phyloP scores from a whole-genome alignment of 2,329 filamentous ascomycete genomes.

The Alternaria panax region DNA sequence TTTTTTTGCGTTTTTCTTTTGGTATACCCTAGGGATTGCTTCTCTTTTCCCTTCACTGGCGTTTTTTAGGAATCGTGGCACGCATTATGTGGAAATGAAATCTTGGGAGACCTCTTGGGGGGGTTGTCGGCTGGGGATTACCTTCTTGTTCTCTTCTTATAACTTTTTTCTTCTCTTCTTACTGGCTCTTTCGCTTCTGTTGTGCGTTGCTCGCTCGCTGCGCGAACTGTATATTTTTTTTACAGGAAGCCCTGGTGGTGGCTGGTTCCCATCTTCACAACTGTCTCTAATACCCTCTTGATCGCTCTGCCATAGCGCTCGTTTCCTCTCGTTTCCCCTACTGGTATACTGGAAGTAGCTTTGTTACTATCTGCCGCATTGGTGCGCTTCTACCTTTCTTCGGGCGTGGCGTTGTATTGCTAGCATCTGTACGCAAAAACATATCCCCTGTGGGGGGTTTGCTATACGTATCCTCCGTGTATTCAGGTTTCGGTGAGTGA shows the following conservation, averaged over 20 bases:
- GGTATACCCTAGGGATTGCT: slow-evolving; percentile 12
- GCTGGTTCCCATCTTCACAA: slow-evolving; percentile 1
- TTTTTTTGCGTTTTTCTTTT: slow-evolving; percentile 10
- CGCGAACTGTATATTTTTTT: not conserved
- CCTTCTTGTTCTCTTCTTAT: not conserved
- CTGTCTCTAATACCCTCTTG: slow-evolving; percentile 4
- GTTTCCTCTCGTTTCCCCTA: not conserved
- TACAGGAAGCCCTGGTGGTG: not conserved
- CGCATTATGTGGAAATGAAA: slow-evolving; percentile 4
- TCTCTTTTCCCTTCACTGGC: not conserved
- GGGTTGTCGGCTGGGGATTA: not conserved
- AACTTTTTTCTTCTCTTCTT: not conserved
- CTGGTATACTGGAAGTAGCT: not conserved
- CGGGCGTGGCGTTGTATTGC: not conserved
- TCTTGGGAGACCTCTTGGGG: not conserved
- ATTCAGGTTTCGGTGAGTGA: not conserved
- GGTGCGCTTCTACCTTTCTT: not conserved
- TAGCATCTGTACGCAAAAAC: not conserved
- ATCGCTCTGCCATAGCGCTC: not conserved
- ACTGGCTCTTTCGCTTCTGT: not conserved
- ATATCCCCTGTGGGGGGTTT: not conserved
- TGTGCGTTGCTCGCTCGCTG: not conserved
- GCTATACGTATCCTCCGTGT: not conserved
- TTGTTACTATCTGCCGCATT: not conserved
- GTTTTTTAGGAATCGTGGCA: not conserved